Evolutionary conservation across 78 protist genomes (phyloP).

Genomic region (Polysphondylium violaceum): DNA sequence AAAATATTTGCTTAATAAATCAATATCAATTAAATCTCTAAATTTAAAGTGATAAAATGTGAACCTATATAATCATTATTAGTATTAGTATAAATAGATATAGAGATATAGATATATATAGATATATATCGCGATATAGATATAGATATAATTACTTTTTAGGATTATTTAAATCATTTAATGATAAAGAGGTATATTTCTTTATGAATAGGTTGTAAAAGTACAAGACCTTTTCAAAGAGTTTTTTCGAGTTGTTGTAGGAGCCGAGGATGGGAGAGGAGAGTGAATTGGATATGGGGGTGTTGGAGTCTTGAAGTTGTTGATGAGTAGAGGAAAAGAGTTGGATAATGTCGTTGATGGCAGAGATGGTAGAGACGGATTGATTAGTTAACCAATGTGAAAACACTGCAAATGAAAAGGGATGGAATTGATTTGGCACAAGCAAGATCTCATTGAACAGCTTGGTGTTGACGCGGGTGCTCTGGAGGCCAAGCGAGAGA

Average conservation of each 20-base stretch:
- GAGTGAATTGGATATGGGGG: too few relatives aligned
- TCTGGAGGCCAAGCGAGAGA: slow-evolving; percentile 5
- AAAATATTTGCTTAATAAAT: too few relatives aligned
- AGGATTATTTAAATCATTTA: too few relatives aligned
- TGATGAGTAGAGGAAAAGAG: not conserved
- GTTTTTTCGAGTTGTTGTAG: not conserved
- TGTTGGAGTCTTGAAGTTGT: not conserved
- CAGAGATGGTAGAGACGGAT: not conserved
- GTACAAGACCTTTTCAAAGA: not conserved
- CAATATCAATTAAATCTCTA: too few relatives aligned
- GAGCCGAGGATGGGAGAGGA: too few relatives aligned
- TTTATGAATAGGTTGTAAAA: not conserved
- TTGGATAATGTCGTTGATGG: not conserved
- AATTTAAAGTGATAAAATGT: slow-evolving; percentile 2
- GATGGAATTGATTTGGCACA: not conserved
- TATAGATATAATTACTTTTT: not conserved
- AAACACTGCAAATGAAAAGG: slow-evolving; percentile 11
- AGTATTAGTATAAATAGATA: not conserved
- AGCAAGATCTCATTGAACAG: not conserved
- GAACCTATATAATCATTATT: not conserved
- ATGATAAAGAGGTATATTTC: too few relatives aligned
- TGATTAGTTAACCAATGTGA: slow-evolving; percentile 1
- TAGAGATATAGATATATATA: not conserved
- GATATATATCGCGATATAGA: not conserved
- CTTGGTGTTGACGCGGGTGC: not conserved